phyloP scores from a whole-genome alignment of 2,329 filamentous ascomycete genomes.

The Chrysoporthe cubensis region DNA sequence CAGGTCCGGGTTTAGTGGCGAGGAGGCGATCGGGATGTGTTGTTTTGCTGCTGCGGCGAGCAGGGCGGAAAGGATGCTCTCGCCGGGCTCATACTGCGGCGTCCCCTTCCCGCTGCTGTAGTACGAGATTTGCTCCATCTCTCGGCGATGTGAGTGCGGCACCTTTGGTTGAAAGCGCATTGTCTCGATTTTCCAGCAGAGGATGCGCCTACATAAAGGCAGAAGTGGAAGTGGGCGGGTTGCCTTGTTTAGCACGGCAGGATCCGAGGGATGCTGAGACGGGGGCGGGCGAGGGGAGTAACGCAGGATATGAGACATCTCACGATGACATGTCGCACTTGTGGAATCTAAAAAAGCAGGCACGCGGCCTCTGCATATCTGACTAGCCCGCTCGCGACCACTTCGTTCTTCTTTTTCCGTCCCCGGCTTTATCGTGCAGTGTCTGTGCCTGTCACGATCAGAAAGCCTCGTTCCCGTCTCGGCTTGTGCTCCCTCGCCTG shows the following conservation, averaged over 20 bases:
- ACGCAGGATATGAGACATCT: slow-evolving; percentile 7
- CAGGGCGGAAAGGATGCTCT: slow-evolving; percentile 21
- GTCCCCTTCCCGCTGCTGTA: background rate
- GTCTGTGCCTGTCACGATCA: background rate
- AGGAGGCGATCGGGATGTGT: slow-evolving; percentile 25
- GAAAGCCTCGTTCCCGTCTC: background rate
- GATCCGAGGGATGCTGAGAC: slow-evolving; percentile 19
- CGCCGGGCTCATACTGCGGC: slow-evolving; percentile 11
- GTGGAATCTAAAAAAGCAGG: slow-evolving; percentile 13
- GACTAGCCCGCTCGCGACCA: background rate
- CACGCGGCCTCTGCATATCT: slow-evolving; percentile 5
- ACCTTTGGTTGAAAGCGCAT: background rate
- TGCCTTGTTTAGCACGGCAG: slow-evolving; percentile 14
- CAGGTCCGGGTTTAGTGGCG: slow-evolving; percentile 26
- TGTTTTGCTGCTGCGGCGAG: slow-evolving; percentile 26
- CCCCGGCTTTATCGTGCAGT: background rate
- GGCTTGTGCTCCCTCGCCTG: background rate
- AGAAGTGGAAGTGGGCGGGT: background rate
- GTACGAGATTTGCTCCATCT: slow-evolving; percentile 22
- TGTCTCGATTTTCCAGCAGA: background rate
- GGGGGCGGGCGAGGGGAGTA: background rate
- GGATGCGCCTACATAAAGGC: background rate
- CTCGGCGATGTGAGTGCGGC: background rate
- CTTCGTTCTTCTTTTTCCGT: background rate
- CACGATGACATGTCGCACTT: slow-evolving; percentile 15